Base-by-base conservation (phyloP, 192 early-diverging fungal genomes). In the Oehlia diaphana region DNA sequence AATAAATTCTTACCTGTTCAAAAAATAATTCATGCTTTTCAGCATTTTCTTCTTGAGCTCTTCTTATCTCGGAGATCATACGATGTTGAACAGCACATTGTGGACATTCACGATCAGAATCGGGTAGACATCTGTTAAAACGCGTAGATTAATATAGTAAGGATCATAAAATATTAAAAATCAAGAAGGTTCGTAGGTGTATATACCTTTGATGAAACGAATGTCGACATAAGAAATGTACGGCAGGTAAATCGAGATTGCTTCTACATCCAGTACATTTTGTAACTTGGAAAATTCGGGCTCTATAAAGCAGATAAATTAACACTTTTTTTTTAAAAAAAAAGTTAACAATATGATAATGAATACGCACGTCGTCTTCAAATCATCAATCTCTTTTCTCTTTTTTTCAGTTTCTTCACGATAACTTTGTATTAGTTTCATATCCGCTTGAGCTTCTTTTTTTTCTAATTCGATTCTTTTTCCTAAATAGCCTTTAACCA, bases 151-250 rank as follows among this genome's bases (percentile, higher is more conserved):
- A 72, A 37, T 31, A 73, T 33, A 10, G 66, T 21, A 31, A 44
- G 19, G 19, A 23, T 64, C 8, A 28, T 75, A 82, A 31, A 31
- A 33, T 80, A 82, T 67, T 83, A 89, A 69, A 82, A 8, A 77
- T 64, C 19, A n/a, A 72, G 47, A 12, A 23, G 9, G 14, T 21
- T 26, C 10, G 61, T 70, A 70, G 9, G n/a, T n/a, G 19, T 67
- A 88, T 84, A 78, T 90, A 95, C 83, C 95, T 84, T 80, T 95
- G 92, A 83, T 99, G 98, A 81, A 93, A 99, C 63, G 95, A 95
- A 79, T 99, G 98, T 76, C 93, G 90, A 87, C 98, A 99, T 79
- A 97, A 81, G 82, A 98, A 99, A 78, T 98, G 95, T 0, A 99
- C 88, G 39, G 93, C 91, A 0, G 98, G 98, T 74, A 99, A 79